Evolutionary conservation across 106 monocot species (phyloP).

Genomic region (Dioscorea alata): DNA sequence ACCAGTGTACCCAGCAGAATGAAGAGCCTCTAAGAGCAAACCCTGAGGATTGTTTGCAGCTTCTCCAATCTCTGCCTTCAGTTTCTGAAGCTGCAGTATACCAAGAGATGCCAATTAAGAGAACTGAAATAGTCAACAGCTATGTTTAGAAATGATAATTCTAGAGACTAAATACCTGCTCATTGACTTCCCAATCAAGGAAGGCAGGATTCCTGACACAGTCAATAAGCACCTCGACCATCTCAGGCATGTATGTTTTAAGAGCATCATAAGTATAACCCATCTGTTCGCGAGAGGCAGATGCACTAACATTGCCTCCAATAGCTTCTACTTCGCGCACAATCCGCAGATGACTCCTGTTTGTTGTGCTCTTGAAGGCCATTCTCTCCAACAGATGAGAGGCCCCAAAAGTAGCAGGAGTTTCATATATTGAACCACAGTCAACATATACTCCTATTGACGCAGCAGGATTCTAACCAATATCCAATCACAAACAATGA

Average conservation of each 20-base stretch:
- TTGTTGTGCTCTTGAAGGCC: constrained; percentile 72
- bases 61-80: constrained; percentile 58
- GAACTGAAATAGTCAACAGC: background rate
- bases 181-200: constrained; percentile 88
- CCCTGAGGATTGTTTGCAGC: constrained; percentile 55
- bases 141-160: background rate
- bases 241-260: constrained; percentile 69
- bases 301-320: constrained; percentile 64
- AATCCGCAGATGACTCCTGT: constrained; percentile 71
- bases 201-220: constrained; percentile 65
- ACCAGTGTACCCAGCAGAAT: constrained; percentile 72
- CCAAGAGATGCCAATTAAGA: constrained; percentile 1
- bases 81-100: constrained; percentile 43
- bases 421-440: constrained; percentile 75
- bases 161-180: constrained; percentile 40
- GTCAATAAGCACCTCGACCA: constrained; percentile 87
- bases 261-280: constrained; percentile 74
- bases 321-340: constrained; percentile 78
- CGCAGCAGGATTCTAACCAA: constrained; percentile 47
- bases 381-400: constrained; percentile 66
- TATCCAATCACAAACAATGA: constrained; percentile 2
- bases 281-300: constrained; percentile 78
- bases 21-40: constrained; percentile 69
- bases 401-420: constrained; percentile 43
- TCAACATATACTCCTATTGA: constrained; percentile 70